These are phyloP conservation scores for Bocquillonia castaneifolia DNA, from an alignment of 441 rosid genomes.

Conservation along the genomic window DNA sequence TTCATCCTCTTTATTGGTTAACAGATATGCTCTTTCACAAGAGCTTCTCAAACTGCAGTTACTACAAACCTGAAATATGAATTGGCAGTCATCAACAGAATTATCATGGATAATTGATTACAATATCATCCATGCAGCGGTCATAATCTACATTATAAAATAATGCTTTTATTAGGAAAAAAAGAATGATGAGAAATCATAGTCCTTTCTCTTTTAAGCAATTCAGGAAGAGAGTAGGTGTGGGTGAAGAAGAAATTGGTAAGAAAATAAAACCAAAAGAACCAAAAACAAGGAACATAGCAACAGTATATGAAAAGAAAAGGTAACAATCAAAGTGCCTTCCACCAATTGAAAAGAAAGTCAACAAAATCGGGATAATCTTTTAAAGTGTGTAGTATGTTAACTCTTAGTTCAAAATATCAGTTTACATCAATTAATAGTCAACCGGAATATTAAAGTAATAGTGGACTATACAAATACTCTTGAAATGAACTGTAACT, in stretches of 20 bases:
- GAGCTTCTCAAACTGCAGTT: conserved; percentile 83
- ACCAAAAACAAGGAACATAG: neutral
- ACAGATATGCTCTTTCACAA: conserved; percentile 73
- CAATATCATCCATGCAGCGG: neutral
- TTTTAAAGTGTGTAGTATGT: neutral
- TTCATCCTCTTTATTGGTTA: conserved; percentile 87
- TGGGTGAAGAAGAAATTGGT: neutral
- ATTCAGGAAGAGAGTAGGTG: neutral
- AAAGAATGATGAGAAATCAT: neutral
- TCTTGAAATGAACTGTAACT: neutral
- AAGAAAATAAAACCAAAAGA: neutral
- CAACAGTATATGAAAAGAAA: neutral
- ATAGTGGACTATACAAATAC: neutral
- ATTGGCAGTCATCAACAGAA: conserved; percentile 22
- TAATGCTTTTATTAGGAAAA: neutral
- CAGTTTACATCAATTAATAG: no score
- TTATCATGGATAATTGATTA: neutral
- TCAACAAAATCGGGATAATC: neutral
- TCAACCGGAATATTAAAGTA: neutral
- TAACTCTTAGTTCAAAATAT: neutral
- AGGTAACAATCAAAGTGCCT: neutral
- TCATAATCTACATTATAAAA: neutral
- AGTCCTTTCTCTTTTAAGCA: neutral
- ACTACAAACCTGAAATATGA: conserved; percentile 76
- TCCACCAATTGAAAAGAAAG: neutral